Percentiles rank a stretch among this genome's conserved stretches.
Conservation (phyloP, 2,329 filamentous ascomycete genomes). For the Sporothrix pallida region DNA sequence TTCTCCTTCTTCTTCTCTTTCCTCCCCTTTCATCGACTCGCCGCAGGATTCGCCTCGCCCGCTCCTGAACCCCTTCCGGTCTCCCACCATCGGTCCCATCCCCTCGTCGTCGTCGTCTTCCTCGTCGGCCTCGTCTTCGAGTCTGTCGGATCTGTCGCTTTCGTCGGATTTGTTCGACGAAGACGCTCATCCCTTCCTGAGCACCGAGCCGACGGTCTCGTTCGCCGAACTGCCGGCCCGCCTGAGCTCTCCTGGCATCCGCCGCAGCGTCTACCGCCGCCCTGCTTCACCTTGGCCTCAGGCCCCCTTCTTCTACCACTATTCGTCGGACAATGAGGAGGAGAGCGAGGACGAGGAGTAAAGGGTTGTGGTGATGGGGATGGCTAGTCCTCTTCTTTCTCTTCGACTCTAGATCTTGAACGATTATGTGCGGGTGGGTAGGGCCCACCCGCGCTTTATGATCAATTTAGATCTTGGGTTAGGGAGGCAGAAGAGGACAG, state of each 20-base stretch:
- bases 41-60: neutral
- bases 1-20: neutral
- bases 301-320: too few relatives aligned
- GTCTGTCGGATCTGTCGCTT: neutral
- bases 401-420: neutral
- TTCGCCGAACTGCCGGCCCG: too few relatives aligned
- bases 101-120: neutral
- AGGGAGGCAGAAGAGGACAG: neutral
- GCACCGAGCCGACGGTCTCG: too few relatives aligned
- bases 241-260: too few relatives aligned
- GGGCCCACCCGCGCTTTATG: neutral
- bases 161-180: too few relatives aligned
- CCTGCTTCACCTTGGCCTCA: too few relatives aligned
- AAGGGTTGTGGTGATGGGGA: neutral
- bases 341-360: neutral
- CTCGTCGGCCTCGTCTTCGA: neutral
- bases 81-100: neutral
- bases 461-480: neutral
- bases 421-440: neutral
- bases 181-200: too few relatives aligned
- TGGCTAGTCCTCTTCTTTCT: neutral
- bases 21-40: neutral
- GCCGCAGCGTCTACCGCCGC: too few relatives aligned
- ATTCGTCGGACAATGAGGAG: too few relatives aligned
- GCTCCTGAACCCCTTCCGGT: neutral